Evolutionary conservation across 2,329 filamentous ascomycete species (phyloP).

Genomic region (Exophiala spinifera): DNA sequence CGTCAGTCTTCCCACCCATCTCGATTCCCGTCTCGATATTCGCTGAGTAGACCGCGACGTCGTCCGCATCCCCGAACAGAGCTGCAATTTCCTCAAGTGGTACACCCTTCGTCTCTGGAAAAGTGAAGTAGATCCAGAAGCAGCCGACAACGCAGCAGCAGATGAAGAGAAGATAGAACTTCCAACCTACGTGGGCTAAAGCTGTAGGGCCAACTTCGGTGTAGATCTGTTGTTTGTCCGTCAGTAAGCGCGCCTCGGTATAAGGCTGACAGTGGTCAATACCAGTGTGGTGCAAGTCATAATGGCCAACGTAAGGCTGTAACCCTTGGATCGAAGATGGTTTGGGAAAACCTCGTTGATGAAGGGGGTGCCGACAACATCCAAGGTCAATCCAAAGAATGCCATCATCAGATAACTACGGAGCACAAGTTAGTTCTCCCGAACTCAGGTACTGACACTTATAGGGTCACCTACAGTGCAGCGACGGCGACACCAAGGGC

Average conservation of each 20-base stretch:
- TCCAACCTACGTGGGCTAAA: slow-evolving; percentile 34
- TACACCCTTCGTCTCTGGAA: slow-evolving; percentile 29
- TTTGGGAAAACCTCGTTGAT: slow-evolving; percentile 7
- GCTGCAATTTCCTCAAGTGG: too few species aligned
- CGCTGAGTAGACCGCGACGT: too few species aligned
- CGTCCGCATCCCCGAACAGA: background rate
- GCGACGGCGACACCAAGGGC: slow-evolving; percentile 37
- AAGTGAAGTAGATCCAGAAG: slow-evolving; percentile 7
- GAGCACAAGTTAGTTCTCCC: too few species aligned
- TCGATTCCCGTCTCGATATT: too few species aligned
- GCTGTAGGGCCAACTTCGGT: slow-evolving; percentile 14
- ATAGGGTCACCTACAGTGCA: slow-evolving; percentile 51
- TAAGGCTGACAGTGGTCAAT: too few species aligned
- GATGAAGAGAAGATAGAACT: slow-evolving; percentile 31
- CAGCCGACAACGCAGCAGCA: slow-evolving; percentile 3
- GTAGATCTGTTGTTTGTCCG: too few species aligned
- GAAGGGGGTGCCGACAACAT: slow-evolving; percentile 1
- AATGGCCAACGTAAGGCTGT: background rate
- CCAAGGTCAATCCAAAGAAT: too few species aligned
- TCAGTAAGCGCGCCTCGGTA: too few species aligned
- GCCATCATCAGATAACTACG: too few species aligned
- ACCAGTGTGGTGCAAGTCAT: slow-evolving; percentile 9
- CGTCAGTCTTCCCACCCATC: too few species aligned
- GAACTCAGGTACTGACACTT: too few species aligned
- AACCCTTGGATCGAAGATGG: slow-evolving; percentile 5